These are phyloP conservation scores for Ilex aquifolium DNA, from an alignment of 257 asterid species.

Conservation along the genomic window DNA sequence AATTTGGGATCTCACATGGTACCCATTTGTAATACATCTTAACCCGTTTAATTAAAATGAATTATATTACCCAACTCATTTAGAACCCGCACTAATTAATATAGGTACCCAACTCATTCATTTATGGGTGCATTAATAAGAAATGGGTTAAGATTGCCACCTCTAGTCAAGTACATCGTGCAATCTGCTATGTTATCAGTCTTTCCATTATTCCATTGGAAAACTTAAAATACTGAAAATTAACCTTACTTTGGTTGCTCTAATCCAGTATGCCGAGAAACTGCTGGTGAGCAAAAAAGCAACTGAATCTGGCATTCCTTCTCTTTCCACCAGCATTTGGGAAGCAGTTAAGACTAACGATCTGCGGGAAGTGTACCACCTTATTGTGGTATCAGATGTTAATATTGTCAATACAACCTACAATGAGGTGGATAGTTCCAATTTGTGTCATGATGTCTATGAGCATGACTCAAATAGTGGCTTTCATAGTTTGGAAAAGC, in stretches of 20 bases:
- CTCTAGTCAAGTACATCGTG: too few relatives aligned
- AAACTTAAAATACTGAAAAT: not conserved
- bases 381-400: conserved; percentile 44
- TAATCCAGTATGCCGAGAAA: conserved; percentile 72
- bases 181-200: too few relatives aligned
- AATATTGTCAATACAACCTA: conserved; percentile 58
- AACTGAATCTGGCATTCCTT: conserved; percentile 18
- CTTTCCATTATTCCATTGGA: not conserved
- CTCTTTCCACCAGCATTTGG: conserved; percentile 54
- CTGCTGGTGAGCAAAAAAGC: conserved; percentile 58
- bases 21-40: too few relatives aligned
- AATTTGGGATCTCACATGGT: too few relatives aligned
- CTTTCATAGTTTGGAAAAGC: conserved; percentile 26
- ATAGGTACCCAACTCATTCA: too few relatives aligned
- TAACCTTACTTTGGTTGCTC: conserved; percentile 6
- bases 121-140: too few relatives aligned
- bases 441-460: conserved; percentile 24
- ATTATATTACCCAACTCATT: too few relatives aligned
- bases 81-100: too few relatives aligned
- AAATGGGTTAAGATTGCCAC: too few relatives aligned
- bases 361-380: conserved; percentile 61
- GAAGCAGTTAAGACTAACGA: conserved; percentile 79
- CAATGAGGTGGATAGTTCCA: conserved; percentile 46
- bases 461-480: conserved; percentile 30
- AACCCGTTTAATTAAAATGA: too few relatives aligned